These are phyloP conservation scores for Stephanodiscus minutulus DNA, from an alignment of 108 stramenopile species.

Conservation along the genomic window DNA sequence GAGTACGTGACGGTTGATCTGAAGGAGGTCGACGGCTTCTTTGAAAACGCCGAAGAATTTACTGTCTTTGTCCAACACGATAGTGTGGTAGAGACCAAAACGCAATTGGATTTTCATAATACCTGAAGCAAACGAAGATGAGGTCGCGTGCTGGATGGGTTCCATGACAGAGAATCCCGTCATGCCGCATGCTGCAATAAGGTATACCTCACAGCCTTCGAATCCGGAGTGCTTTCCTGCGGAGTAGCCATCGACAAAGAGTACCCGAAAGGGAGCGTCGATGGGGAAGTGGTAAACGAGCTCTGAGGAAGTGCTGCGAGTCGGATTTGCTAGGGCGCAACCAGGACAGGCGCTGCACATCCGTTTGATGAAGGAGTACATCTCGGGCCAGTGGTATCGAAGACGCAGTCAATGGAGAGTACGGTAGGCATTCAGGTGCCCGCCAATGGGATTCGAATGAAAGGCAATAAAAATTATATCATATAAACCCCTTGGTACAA, in stretches of 20 bases:
- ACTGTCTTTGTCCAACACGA: too few relatives aligned
- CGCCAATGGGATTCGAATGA: slow-evolving; percentile 28
- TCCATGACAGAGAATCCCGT: slow-evolving; percentile 20
- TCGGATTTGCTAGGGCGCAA: neutral
- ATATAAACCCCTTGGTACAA: slow-evolving; percentile 1
- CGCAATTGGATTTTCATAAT: too few relatives aligned
- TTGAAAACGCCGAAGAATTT: slow-evolving; percentile 4
- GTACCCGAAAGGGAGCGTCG: too few relatives aligned
- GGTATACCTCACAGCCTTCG: slow-evolving; percentile 4
- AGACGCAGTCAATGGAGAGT: slow-evolving; percentile 13
- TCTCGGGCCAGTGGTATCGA: too few relatives aligned
- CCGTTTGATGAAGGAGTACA: too few relatives aligned
- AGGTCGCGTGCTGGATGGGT: neutral
- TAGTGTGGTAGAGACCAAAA: too few relatives aligned
- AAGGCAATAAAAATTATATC: slow-evolving; percentile 32
- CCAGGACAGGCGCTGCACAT: slow-evolving; percentile 4
- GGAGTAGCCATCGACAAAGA: neutral
- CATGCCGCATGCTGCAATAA: too few relatives aligned
- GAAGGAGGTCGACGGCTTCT: too few relatives aligned
- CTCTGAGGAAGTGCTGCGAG: neutral
- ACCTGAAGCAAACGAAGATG: slow-evolving; percentile 10
- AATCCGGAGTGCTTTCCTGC: slow-evolving; percentile 4
- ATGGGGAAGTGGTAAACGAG: neutral
- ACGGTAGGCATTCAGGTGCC: slow-evolving; percentile 5
- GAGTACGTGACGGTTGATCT: too few relatives aligned